Evolutionary conservation across 2,329 filamentous ascomycete genomes (phyloP).

Genomic region (Colletotrichum tropicicola): DNA sequence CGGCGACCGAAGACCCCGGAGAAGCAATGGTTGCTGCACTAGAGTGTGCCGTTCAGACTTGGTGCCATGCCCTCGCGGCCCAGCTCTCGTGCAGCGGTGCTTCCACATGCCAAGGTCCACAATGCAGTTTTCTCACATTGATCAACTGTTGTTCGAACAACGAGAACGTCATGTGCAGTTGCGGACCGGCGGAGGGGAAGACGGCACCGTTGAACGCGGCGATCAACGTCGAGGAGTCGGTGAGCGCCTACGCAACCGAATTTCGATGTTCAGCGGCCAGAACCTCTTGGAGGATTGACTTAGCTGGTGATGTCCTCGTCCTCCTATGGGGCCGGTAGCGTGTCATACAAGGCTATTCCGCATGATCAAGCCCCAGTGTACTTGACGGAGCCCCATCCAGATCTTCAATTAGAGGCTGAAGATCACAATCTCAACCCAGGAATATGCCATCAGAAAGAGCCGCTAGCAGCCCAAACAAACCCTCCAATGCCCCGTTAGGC

Average conservation of each 20-base stretch:
- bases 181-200: background rate
- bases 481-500: conserved; percentile 7
- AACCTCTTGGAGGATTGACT: conserved; percentile 6
- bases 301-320: background rate
- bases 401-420: conserved; percentile 27
- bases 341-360: conserved; percentile 18
- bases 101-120: background rate
- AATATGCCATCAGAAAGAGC: conserved; percentile 25
- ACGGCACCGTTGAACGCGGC: background rate
- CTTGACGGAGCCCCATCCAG: conserved; percentile 20
- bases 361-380: conserved; percentile 16
- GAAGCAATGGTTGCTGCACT: conserved; percentile 17
- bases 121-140: background rate
- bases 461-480: conserved; percentile 17
- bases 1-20: background rate
- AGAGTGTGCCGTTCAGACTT: background rate
- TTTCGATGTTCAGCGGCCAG: conserved; percentile 18
- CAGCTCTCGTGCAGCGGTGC: background rate
- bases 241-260: conserved; percentile 2
- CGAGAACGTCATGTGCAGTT: background rate
- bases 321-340: background rate
- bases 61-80: background rate
- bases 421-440: conserved; percentile 27
- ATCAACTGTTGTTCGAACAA: background rate
- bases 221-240: conserved; percentile 5